Base-by-base conservation (phyloP, 2,329 filamentous ascomycete genomes). In the Talaromyces sp. region DNA sequence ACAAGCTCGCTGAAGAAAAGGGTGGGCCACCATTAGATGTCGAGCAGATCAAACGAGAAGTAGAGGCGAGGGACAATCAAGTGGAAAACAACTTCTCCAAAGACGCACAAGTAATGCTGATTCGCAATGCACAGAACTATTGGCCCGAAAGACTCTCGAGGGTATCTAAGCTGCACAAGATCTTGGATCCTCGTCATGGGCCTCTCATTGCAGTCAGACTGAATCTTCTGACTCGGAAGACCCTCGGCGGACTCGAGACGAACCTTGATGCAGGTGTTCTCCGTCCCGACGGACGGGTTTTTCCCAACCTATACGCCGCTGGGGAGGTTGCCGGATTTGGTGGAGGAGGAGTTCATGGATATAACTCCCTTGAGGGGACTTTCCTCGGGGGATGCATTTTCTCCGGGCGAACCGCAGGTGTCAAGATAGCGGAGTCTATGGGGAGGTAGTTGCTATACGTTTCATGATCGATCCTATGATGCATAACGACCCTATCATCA, bases 341-440 rank as follows among this genome's bases (percentile, higher is more conserved):
- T 0, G 83, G 84, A 2, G 83, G 83, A 1, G 83, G 84, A 15
- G 80, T 85, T 0, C 84, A 86, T 62, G 84, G 83, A 0, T 85
- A 86, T 63, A 84, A 76, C 63, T 81, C 83, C 1, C 78, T 86
- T 36, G 83, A 86, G 67, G 83, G 84, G 0, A 85, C 83, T 0
- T 86, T 86, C 64, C 63, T 86, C 3, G 83, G 83, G 13, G 83
- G 83, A 0, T 86, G 83, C 59, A 84, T 86, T 63, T 86, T 86
- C 63, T 85, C 83, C 0, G 83, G 84, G 0, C 71, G 82, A 5
- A 79, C 79, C 0, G 83, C 83, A 0, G 83, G 83, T 0, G 72
- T 78, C 9, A 81, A 78, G 0, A 80, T 86, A 31, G 59, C 61
- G 10, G 54, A 53, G 35, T 48, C 28, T 17, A 6, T 59, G 15